phyloP scores from a whole-genome alignment of 1,284 basidiomycete genomes.

The Heterobasidion annosum region DNA sequence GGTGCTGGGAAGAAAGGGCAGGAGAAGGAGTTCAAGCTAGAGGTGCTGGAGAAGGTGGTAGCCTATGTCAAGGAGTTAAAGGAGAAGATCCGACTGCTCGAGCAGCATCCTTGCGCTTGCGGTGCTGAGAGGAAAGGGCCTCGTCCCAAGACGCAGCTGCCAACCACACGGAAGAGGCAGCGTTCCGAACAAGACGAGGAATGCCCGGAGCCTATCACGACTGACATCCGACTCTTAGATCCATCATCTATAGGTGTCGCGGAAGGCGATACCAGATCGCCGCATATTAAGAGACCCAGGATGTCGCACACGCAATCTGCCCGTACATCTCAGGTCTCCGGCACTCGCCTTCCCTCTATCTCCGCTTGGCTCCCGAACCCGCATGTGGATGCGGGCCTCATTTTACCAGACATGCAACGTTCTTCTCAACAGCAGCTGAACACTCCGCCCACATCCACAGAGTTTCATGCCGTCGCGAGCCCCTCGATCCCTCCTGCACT shows the following conservation, averaged over 20 bases:
- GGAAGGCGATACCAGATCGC: too few relatives aligned
- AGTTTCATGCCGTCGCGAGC: slow-evolving; percentile 7
- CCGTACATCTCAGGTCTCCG: too few relatives aligned
- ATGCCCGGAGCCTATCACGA: slow-evolving; percentile 3
- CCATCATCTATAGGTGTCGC: too few relatives aligned
- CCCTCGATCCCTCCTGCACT: slow-evolving; percentile 11
- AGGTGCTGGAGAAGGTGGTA: slow-evolving; percentile 69
- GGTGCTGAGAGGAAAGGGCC: too few relatives aligned
- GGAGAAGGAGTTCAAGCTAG: slow-evolving; percentile 74
- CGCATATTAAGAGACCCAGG: too few relatives aligned
- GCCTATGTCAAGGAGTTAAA: slow-evolving; percentile 59
- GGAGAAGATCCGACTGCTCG: slow-evolving; percentile 33
- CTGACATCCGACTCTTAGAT: too few relatives aligned
- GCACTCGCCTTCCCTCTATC: slow-evolving; percentile 33
- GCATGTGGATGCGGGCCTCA: slow-evolving; percentile 23
- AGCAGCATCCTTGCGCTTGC: slow-evolving; percentile 25
- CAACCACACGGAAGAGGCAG: slow-evolving; percentile 13
- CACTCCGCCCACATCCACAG: slow-evolving; percentile 32
- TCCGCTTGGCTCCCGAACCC: slow-evolving; percentile 32
- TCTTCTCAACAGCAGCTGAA: slow-evolving; percentile 27
- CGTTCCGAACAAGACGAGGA: slow-evolving; percentile 2
- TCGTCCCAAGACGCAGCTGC: too few relatives aligned
- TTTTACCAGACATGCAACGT: slow-evolving; percentile 11
- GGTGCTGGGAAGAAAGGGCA: slow-evolving; percentile 11
- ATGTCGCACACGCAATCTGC: too few relatives aligned